These are phyloP conservation scores for Nitzschia sp. DNA, from an alignment of 108 stramenopile species.

Conservation along the genomic window DNA sequence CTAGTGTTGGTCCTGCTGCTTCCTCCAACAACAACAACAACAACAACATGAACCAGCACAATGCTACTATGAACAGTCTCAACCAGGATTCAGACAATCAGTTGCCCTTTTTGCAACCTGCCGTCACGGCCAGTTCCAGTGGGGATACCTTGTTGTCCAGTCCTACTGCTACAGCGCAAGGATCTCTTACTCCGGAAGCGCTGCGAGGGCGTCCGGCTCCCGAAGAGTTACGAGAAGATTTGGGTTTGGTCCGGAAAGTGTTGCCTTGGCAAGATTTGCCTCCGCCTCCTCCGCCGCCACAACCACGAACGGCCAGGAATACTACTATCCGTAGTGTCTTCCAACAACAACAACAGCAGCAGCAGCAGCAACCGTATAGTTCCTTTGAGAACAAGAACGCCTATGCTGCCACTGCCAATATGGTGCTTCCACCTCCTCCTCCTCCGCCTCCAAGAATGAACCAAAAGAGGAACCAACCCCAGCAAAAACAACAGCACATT, in stretches of 20 bases:
- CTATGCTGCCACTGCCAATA: no score
- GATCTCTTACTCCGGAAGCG: constrained; percentile 38
- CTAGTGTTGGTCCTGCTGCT: not conserved
- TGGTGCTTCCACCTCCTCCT: no score
- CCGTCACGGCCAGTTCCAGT: constrained; percentile 32
- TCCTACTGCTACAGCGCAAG: not conserved
- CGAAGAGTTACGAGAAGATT: constrained; percentile 26
- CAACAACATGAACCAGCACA: not conserved
- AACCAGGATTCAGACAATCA: not conserved
- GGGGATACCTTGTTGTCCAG: constrained; percentile 9
- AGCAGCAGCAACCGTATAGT: not conserved
- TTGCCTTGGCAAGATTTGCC: not conserved
- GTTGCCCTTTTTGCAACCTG: constrained; percentile 7
- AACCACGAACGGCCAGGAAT: not conserved
- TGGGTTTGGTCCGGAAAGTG: constrained; percentile 11
- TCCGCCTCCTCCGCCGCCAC: not conserved
- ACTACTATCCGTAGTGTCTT: not conserved
- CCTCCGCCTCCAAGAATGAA: no score
- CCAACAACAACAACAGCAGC: not conserved
- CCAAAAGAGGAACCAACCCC: not conserved
- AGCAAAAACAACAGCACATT: not conserved
- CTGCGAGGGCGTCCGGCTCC: constrained; percentile 28
- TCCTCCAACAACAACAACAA: not conserved
- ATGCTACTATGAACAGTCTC: no score
- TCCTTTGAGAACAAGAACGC: no score